These are phyloP conservation scores for Aspergillus pseudoterreus DNA, from an alignment of 2,329 filamentous ascomycete species.

Conservation along the genomic window DNA sequence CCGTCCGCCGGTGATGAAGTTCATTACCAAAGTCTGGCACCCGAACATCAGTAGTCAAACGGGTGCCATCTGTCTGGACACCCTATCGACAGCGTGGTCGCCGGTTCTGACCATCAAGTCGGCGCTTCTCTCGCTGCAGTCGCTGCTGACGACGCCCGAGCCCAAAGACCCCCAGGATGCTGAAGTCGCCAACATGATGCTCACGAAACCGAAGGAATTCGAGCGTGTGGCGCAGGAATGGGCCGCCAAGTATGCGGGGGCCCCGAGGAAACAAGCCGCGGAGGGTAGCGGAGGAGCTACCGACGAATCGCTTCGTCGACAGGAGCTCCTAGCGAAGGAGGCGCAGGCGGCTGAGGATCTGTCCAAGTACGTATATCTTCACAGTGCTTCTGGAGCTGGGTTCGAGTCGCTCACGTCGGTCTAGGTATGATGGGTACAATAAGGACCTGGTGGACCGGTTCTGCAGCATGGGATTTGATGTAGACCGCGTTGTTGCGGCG, in stretches of 20 bases:
- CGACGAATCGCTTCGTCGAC: constrained; percentile 52
- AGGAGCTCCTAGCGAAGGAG: constrained; percentile 52
- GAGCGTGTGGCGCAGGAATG: constrained; percentile 81
- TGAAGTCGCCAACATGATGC: constrained; percentile 86
- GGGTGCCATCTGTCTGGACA: constrained; percentile 95
- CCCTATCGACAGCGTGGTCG: constrained; percentile 84
- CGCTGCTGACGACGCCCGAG: constrained; percentile 87
- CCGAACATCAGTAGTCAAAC: constrained; percentile 95
- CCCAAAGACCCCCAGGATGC: constrained; percentile 96
- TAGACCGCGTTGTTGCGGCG: constrained; percentile 79
- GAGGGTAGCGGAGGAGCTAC: constrained; percentile 52
- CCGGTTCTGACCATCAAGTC: constrained; percentile 96
- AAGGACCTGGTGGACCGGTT: constrained; percentile 79
- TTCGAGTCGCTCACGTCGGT: constrained; percentile 25
- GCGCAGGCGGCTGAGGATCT: constrained; percentile 55
- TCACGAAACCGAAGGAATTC: constrained; percentile 74
- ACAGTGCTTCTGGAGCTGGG: background rate
- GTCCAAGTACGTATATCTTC: constrained; percentile 44
- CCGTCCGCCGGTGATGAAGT: constrained; percentile 84
- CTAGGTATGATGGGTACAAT: constrained; percentile 83
- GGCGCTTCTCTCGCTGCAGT: constrained; percentile 86
- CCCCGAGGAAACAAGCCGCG: constrained; percentile 58
- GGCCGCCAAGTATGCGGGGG: constrained; percentile 79
- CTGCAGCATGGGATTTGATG: constrained; percentile 83
- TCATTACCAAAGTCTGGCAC: constrained; percentile 93